Evolutionary conservation across 208 protist species (phyloP).

Genomic region (Leishmania braziliensis): DNA sequence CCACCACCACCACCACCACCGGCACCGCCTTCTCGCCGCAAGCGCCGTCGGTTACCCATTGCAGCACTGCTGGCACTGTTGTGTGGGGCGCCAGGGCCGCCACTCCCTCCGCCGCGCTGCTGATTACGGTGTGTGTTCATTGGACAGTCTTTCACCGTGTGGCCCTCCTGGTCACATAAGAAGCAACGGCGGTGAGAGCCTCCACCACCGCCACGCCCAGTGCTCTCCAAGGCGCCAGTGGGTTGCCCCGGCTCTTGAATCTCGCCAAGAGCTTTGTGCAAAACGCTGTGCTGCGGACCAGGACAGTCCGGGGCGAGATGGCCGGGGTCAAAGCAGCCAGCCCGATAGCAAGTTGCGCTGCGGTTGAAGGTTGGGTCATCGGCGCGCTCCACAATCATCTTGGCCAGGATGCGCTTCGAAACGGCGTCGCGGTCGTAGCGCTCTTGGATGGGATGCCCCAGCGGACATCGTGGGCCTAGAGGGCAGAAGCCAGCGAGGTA

Average conservation of each 20-base stretch:
- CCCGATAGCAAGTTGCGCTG: constrained; percentile 75
- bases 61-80: constrained; percentile 12
- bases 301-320: constrained; percentile 86
- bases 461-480: constrained; percentile 92
- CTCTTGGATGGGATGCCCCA: constrained; percentile 91
- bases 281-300: constrained; percentile 60
- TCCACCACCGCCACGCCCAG: constrained; percentile 33
- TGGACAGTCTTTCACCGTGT: constrained; percentile 77
- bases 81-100: constrained; percentile 16
- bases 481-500: constrained; percentile 96
- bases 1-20: background rate
- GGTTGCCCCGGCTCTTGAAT: constrained; percentile 81
- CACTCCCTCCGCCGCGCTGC: constrained; percentile 27
- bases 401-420: constrained; percentile 59
- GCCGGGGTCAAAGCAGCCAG: constrained; percentile 83
- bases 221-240: constrained; percentile 45
- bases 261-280: constrained; percentile 60
- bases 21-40: constrained; percentile 18
- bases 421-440: constrained; percentile 76
- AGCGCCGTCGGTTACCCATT: constrained; percentile 20
- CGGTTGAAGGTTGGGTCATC: constrained; percentile 77
- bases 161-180: constrained; percentile 80
- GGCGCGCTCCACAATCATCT: constrained; percentile 71
- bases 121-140: constrained; percentile 48
- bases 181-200: constrained; percentile 63